phyloP scores from a whole-genome alignment of 345 rosid genomes.

The Stellera chamaejasme region DNA sequence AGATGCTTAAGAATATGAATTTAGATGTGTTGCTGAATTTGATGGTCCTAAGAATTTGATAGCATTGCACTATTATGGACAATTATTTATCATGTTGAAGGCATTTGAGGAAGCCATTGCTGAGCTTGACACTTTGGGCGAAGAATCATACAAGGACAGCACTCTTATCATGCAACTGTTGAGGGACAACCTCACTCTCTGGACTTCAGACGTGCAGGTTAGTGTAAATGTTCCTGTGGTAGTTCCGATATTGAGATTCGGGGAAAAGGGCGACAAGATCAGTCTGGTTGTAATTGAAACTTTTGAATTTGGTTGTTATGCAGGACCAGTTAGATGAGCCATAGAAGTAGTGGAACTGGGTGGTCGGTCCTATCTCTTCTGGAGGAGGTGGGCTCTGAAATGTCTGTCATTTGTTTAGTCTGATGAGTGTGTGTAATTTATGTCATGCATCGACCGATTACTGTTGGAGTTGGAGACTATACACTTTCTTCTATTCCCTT shows the following conservation, averaged over 20 bases:
- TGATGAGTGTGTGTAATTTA: constrained; percentile 24
- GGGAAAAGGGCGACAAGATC: not conserved
- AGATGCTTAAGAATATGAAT: too few relatives aligned
- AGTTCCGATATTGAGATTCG: too few relatives aligned
- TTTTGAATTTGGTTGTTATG: constrained; percentile 8
- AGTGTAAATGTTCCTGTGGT: constrained; percentile 1
- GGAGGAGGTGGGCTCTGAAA: constrained; percentile 65
- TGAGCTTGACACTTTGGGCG: constrained; percentile 86
- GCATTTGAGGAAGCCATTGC: constrained; percentile 97
- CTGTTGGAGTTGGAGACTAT: not conserved
- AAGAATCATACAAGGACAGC: constrained; percentile 99
- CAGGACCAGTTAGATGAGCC: constrained; percentile 85
- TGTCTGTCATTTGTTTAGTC: constrained; percentile 48
- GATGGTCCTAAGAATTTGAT: too few relatives aligned
- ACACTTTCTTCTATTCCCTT: too few relatives aligned
- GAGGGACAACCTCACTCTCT: constrained; percentile 91
- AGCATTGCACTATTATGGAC: too few relatives aligned
- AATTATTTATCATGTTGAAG: constrained; percentile 15
- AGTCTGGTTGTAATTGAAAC: not conserved
- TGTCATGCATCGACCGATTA: constrained; percentile 8
- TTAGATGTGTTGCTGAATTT: too few relatives aligned
- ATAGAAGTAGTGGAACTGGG: constrained; percentile 18
- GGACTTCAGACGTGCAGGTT: constrained; percentile 98
- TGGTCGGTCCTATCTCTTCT: constrained; percentile 28
- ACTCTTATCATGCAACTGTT: constrained; percentile 95